Base-by-base conservation (phyloP, 2,329 filamentous ascomycete genomes). In the Alternaria arborescens region DNA sequence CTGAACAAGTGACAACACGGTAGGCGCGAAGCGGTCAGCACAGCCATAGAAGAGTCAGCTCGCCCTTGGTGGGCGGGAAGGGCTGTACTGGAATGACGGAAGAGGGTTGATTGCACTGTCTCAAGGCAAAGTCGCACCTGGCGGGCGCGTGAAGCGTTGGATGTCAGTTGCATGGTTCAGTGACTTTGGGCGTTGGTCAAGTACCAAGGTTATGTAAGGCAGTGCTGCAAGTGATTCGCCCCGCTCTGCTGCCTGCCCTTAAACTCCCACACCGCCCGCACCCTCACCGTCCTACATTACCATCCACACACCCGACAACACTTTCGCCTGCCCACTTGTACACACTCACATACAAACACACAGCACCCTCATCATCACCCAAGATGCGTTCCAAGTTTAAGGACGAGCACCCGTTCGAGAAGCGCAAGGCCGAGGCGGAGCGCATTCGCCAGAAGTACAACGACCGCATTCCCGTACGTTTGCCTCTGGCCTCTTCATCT, bases 331-430 rank as follows among this genome's bases (percentile, higher is more conserved):
- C 50, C 52, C 40, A 24, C 58, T 11, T 46, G 34, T 22, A 38
- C 28, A 53, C 55, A 58, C 60, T 64, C 57, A 57, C 52, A 63
- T 42, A 65, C 63, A 61, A 24, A 56, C 52, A 60, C 63, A 51
- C 52, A 58, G 34, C 54, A 52, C 42, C 28, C 36, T 52, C 47
- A 67, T 41, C 52, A 52, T 47, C 55, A 18, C 53, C 52, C 67
- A 71, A 59, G 86, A 97, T 97, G 93, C 91, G 94, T 80, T 97
- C 93, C 87, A 98, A 98, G 89, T 99, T 99, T 84, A 99, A 99
- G 93, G 95, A 99, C 90, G 95, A 98, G 89, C 95, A 98, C 82
- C 93, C 93, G 75, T 98, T 98, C 81, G 95, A 98, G 91, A 99
- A 99, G 92, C 93, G 95, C 85, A 97, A 98, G 92, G 95, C 95